Percentiles rank a stretch among this genome's conserved stretches.
These are phyloP conservation scores for Metschnikowia cubensis DNA, from an alignment of 805 yeast species.

Conservation along the genomic window DNA sequence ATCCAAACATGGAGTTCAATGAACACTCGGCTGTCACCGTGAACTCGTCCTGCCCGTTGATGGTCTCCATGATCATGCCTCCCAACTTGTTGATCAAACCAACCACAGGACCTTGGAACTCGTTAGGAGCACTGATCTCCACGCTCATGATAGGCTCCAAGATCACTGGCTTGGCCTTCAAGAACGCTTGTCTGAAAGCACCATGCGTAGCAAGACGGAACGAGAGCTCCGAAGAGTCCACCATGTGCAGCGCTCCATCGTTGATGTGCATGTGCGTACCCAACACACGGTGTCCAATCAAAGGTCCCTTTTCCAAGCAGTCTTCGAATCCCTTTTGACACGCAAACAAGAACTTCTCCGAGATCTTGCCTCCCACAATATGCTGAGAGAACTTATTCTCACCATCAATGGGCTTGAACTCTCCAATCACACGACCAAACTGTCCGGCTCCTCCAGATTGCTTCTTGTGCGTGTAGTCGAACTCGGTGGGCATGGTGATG, in stretches of 20 bases:
- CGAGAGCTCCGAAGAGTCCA: constrained; percentile 93
- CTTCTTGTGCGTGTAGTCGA: constrained; percentile 94
- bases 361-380: constrained; percentile 94
- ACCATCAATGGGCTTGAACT: constrained; percentile 58
- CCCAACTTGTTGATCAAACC: constrained; percentile 87
- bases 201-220: constrained; percentile 88
- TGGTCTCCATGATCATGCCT: constrained; percentile 92
- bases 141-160: constrained; percentile 97
- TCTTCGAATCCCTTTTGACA: constrained; percentile 96
- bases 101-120: constrained; percentile 91
- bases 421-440: constrained; percentile 93
- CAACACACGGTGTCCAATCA: constrained; percentile 88
- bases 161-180: constrained; percentile 78
- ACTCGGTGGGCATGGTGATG: constrained; percentile 62
- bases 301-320: constrained; percentile 92
- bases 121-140: constrained; percentile 89
- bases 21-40: constrained; percentile 93
- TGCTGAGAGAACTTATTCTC: constrained; percentile 78
- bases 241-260: constrained; percentile 97
- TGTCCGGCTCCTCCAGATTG: constrained; percentile 99
- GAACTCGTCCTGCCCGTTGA: constrained; percentile 90
- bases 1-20: constrained; percentile 93
- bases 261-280: constrained; percentile 91
- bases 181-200: constrained; percentile 90
- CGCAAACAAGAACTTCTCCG: constrained; percentile 90